phyloP scores from a whole-genome alignment of 805 yeast genomes.

The Ogataea nonfermentans region DNA sequence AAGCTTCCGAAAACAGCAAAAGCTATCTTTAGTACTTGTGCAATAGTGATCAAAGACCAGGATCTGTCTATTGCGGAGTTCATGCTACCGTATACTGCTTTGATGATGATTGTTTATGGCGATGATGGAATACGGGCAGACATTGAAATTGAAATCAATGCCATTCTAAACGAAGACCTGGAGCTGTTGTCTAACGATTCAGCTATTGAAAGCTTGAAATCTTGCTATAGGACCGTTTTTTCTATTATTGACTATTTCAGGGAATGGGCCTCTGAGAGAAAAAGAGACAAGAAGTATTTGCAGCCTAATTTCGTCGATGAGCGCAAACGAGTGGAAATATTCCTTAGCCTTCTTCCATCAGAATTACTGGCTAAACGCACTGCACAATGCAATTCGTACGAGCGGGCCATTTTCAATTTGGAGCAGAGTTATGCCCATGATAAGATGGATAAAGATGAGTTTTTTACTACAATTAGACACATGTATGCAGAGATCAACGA shows the following conservation, averaged over 20 bases:
- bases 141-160: slow-evolving; percentile 57
- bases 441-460: slow-evolving; percentile 36
- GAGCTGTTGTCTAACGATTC: slow-evolving; percentile 48
- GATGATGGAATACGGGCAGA: slow-evolving; percentile 40
- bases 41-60: slow-evolving; percentile 64
- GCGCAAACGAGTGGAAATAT: slow-evolving; percentile 39
- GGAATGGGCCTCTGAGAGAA: slow-evolving; percentile 60
- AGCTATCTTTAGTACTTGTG: slow-evolving; percentile 58
- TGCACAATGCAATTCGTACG: slow-evolving; percentile 79
- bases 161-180: slow-evolving; percentile 51
- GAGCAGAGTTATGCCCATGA: slow-evolving; percentile 65
- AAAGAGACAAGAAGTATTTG: slow-evolving; percentile 28
- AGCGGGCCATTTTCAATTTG: slow-evolving; percentile 79
- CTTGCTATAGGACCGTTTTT: slow-evolving; percentile 72
- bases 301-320: slow-evolving; percentile 22
- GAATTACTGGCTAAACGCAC: slow-evolving; percentile 74
- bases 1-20: slow-evolving; percentile 32
- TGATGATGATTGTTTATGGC: slow-evolving; percentile 50
- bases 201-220: slow-evolving; percentile 53
- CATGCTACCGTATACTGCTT: slow-evolving; percentile 71
- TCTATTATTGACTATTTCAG: slow-evolving; percentile 78
- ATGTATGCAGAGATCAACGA: slow-evolving; percentile 89
- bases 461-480: slow-evolving; percentile 57
- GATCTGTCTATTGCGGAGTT: slow-evolving; percentile 69
- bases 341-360: slow-evolving; percentile 60